Conservation (phyloP, 2,329 filamentous ascomycete genomes). For the Beauveria pseudobassiana region DNA sequence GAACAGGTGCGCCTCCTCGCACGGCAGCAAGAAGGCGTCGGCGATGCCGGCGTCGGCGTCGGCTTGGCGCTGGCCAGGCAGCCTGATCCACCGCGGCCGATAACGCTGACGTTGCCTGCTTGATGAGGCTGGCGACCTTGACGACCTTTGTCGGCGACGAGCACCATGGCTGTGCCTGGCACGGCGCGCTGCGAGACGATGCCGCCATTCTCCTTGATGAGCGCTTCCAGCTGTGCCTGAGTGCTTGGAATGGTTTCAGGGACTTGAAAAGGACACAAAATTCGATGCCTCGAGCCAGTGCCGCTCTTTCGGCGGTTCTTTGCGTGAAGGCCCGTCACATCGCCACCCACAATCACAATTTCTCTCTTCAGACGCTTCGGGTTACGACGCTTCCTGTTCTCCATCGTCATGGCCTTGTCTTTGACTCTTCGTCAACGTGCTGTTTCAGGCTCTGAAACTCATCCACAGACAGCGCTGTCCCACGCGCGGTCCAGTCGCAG, state of each 20-base stretch:
- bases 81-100: conserved; percentile 78
- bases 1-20: conserved; percentile 61
- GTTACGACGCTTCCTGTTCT: conserved; percentile 50
- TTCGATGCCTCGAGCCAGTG: conserved; percentile 65
- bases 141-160: conserved; percentile 75
- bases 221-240: conserved; percentile 68
- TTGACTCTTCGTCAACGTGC: conserved; percentile 61
- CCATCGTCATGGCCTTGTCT: conserved; percentile 71
- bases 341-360: conserved; percentile 64
- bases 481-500: conserved; percentile 78
- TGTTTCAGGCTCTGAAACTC: conserved; percentile 68
- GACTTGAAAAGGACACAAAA: conserved; percentile 83
- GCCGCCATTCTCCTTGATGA: conserved; percentile 80
- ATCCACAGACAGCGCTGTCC: conserved; percentile 65
- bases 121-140: conserved; percentile 77
- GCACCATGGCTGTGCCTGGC: conserved; percentile 53
- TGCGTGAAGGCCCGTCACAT: conserved; percentile 36
- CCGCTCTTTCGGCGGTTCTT: conserved; percentile 45
- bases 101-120: conserved; percentile 63
- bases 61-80: conserved; percentile 51
- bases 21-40: conserved; percentile 56
- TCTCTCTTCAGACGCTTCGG: conserved; percentile 61
- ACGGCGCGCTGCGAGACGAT: conserved; percentile 66
- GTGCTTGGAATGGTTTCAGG: conserved; percentile 57
- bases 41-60: conserved; percentile 15